Percentiles rank a stretch among this genome's conserved stretches.
phyloP scores from a whole-genome alignment of 164 flowering plant species.

The Cinnamomum micranthum region DNA sequence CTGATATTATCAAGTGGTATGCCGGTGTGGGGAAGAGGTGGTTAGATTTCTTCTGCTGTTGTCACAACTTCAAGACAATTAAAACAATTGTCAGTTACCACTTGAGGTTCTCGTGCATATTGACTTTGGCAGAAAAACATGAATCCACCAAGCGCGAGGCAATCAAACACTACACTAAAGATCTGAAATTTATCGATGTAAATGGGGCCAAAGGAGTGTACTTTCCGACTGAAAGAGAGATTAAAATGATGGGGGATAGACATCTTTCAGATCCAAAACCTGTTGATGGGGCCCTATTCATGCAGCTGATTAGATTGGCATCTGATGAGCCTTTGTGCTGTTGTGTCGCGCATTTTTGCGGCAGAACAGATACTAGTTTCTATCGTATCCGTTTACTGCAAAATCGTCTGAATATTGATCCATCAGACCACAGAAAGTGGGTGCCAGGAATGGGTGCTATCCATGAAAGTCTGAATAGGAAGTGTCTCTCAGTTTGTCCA shows the following conservation, averaged over 20 bases:
- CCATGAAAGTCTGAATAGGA: conserved; percentile 61
- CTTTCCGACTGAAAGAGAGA: conserved; percentile 78
- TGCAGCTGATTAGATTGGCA: conserved; percentile 67
- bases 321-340: conserved; percentile 47
- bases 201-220: conserved; percentile 53
- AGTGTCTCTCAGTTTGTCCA: conserved; percentile 70
- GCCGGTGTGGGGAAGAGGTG: conserved; percentile 89
- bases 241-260: conserved; percentile 82
- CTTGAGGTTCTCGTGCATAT: conserved; percentile 80
- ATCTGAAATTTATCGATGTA: conserved; percentile 52
- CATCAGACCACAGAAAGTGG: conserved; percentile 53
- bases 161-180: conserved; percentile 79
- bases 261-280: conserved; percentile 80
- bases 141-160: conserved; percentile 74
- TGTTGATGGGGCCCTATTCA: conserved; percentile 73
- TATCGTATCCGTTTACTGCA: conserved; percentile 71
- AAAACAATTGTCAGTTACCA: conserved; percentile 81
- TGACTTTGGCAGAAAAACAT: conserved; percentile 90
- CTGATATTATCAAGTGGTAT: conserved; percentile 90
- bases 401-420: conserved; percentile 42
- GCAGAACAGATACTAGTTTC: conserved; percentile 40
- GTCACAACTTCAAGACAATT: conserved; percentile 75
- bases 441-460: conserved; percentile 63
- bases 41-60: conserved; percentile 89
- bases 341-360: conserved; percentile 83